Conservation (phyloP, 1,284 basidiomycete species). For the Macrocybe sp. region DNA sequence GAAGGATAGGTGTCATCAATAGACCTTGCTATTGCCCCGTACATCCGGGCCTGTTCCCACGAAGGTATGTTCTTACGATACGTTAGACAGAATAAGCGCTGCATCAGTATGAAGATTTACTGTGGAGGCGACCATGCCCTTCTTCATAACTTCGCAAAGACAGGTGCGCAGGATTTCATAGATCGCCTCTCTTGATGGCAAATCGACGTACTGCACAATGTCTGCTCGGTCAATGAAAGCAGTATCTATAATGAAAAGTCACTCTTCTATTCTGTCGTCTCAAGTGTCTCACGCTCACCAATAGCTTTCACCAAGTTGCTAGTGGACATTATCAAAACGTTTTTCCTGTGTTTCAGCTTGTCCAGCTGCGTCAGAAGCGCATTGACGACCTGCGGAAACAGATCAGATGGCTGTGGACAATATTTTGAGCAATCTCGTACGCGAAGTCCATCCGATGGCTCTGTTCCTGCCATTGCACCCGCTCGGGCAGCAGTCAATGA, state of each 20-base stretch:
- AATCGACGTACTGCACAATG: conserved; percentile 91
- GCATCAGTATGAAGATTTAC: conserved; percentile 33
- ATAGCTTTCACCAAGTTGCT: conserved; percentile 95
- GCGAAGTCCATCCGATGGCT: conserved; percentile 93
- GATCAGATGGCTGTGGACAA: not conserved
- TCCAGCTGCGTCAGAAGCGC: conserved; percentile 96
- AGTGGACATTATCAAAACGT: conserved; percentile 95
- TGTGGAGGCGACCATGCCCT: conserved; percentile 60
- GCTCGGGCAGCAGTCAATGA: conserved; percentile 91
- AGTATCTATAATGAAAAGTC: conserved; percentile 51
- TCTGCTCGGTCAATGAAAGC: conserved; percentile 98
- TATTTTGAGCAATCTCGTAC: conserved; percentile 36
- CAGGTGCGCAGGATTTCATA: conserved; percentile 92
- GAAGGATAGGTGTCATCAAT: conserved; percentile 3
- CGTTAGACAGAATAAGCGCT: not conserved
- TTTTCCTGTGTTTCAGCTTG: conserved; percentile 89
- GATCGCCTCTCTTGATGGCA: conserved; percentile 85
- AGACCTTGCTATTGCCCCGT: conserved; percentile 34
- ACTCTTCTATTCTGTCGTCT: not conserved
- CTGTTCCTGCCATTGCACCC: conserved; percentile 90
- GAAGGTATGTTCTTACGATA: conserved; percentile 54
- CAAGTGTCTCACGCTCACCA: conserved; percentile 42
- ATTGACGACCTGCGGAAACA: conserved; percentile 79
- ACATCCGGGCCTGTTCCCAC: conserved; percentile 54
- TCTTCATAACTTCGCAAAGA: conserved; percentile 73